phyloP scores from a whole-genome alignment of 768 basidiomycete species.

The Xanthoconium stramineum region DNA sequence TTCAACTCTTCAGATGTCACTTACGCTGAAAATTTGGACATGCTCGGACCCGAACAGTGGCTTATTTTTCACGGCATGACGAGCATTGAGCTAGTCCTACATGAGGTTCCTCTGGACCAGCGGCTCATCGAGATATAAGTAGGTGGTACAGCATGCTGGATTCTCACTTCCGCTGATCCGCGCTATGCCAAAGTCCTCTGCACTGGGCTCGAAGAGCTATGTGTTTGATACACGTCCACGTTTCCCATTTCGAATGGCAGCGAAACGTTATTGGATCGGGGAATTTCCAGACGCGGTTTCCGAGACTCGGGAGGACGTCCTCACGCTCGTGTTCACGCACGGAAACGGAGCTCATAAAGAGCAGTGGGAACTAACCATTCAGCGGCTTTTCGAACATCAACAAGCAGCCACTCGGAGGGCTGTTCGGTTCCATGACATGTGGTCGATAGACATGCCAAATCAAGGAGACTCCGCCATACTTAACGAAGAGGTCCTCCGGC shows the following conservation, averaged over 20 bases:
- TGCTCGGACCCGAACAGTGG: too few species aligned
- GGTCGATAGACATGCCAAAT: constrained; percentile 2
- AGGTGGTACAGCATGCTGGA: too few species aligned
- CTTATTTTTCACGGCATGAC: too few species aligned
- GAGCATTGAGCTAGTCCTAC: too few species aligned
- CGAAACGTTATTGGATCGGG: constrained; percentile 4
- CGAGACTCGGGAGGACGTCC: neutral
- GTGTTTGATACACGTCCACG: constrained; percentile 3
- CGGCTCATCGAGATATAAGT: too few species aligned
- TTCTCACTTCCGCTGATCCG: too few species aligned
- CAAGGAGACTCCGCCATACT: constrained; percentile 6
- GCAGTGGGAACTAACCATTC: constrained; percentile 1
- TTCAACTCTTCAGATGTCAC: too few species aligned
- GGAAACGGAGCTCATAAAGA: constrained; percentile 5
- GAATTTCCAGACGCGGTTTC: neutral
- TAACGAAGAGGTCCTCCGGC: neutral
- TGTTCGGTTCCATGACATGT: constrained; percentile 1
- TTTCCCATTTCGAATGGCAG: constrained; percentile 1
- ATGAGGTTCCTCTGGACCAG: too few species aligned
- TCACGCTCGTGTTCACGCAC: constrained; percentile 3
- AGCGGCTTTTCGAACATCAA: neutral
- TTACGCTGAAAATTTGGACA: too few species aligned
- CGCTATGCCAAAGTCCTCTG: too few species aligned
- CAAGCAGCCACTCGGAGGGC: neutral
- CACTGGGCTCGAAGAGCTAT: neutral